Base-by-base conservation (phyloP, 257 asterid genomes). In the Schizonepeta tenuifolia region DNA sequence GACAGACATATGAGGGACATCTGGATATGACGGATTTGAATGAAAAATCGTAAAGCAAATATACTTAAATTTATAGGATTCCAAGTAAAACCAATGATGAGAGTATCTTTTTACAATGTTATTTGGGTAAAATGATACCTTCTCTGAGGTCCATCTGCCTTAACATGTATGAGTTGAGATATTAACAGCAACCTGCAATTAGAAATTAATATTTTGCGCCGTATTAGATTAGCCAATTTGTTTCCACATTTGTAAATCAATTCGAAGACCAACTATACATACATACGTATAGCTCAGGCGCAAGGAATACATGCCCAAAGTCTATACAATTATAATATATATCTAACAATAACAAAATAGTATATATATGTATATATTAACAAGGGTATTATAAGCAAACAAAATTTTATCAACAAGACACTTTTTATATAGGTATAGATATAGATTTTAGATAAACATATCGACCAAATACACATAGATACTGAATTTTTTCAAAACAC, bases 131-230 rank as follows among this genome's bases (percentile, higher is more conserved):
- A 69, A 41, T 26, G 83, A 55, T 35, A 90, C 98, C 99, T 95
- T 84, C 93, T 81, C 77, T 59, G 78, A 40, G 95, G 95, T 41
- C 99, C 99, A 71, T 88, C 98, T 31, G 83, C 97, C 89, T 90
- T 90, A 64, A 92, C 90, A 73, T 86, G 90, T 68, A 92, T 79
- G 98, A 79, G 99, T 95, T 56, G 96, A 83, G 61, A 92, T 72
- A 69, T 88, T 96, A 71, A 86, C 82, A 83, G 89, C 90, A 67
- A 88, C 81, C 99, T 92, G 89, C 72, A 81, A 73, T 7, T 60
- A 46, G 22, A 70, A 65, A 74, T 50, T 11, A 75, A 67, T 38
- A 47, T 7, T 11, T 67, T 6, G 10, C 21, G 13, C 18, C 1
- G 15, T 12, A 21, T n/a, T n/a, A n/a, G n/a, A n/a, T n/a, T n/a